Percentiles rank a stretch among this genome's conserved stretches.
Evolutionary conservation across 192 early-diverging fungal genomes (phyloP).

Genomic region (Umbelopsis sp.): DNA sequence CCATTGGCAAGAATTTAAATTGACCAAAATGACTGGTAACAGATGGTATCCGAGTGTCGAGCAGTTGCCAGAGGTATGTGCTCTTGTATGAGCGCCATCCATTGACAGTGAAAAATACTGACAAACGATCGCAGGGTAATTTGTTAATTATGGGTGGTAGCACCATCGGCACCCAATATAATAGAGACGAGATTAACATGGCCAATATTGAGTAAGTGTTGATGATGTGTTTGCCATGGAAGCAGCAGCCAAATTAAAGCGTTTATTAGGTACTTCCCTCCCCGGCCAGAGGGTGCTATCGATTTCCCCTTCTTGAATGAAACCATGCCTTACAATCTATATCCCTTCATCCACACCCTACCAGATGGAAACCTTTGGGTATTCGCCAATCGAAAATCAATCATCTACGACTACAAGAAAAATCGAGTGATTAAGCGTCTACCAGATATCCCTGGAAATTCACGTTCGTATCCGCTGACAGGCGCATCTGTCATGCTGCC

Average conservation of each 20-base stretch:
- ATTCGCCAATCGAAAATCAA: conserved; percentile 56
- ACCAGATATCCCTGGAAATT: conserved; percentile 47
- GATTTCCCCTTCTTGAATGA: conserved; percentile 49
- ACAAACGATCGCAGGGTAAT: conserved; percentile 37
- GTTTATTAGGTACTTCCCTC: conserved; percentile 39
- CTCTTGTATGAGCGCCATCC: background rate
- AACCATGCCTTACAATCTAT: conserved; percentile 53
- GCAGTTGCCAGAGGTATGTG: conserved; percentile 36
- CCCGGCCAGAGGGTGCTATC: conserved; percentile 30
- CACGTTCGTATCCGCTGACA: conserved; percentile 59
- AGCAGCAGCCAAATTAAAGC: background rate
- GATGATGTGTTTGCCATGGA: background rate
- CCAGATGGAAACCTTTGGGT: conserved; percentile 54
- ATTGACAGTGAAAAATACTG: background rate
- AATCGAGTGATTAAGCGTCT: conserved; percentile 46
- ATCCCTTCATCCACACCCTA: conserved; percentile 54
- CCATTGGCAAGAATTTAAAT: conserved; percentile 48
- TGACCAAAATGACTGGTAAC: conserved; percentile 39
- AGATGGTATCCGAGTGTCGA: conserved; percentile 58
- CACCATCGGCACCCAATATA: conserved; percentile 45
- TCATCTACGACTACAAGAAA: conserved; percentile 51
- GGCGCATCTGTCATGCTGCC: conserved; percentile 61
- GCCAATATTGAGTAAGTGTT: conserved; percentile 44
- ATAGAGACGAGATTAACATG: conserved; percentile 43
- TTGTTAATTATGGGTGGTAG: conserved; percentile 61